phyloP scores from a whole-genome alignment of 75 land plant species.

The Isoetes taiwanensis region DNA sequence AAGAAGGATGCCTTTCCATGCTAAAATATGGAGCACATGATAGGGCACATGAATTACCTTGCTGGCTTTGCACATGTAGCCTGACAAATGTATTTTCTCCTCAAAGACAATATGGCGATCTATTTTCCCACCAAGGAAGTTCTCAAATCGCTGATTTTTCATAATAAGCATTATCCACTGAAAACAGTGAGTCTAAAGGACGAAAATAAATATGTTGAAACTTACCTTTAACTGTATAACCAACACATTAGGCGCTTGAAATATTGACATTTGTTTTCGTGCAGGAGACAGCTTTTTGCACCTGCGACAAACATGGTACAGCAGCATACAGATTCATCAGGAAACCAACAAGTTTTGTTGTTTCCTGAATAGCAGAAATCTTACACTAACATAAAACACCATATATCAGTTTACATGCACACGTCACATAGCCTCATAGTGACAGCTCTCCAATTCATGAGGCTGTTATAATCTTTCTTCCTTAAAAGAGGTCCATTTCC shows the following conservation, averaged over 20 bases:
- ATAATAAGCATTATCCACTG: background rate
- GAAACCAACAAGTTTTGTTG: too few relatives aligned
- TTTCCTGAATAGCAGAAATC: too few relatives aligned
- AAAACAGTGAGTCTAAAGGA: background rate
- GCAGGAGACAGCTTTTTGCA: slow-evolving; percentile 81
- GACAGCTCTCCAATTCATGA: too few relatives aligned
- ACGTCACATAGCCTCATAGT: too few relatives aligned
- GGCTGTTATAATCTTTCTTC: too few relatives aligned
- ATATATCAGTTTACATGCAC: too few relatives aligned
- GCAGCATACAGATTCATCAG: too few relatives aligned
- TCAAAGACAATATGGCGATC: slow-evolving; percentile 54
- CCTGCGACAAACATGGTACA: slow-evolving; percentile 27
- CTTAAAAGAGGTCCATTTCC: too few relatives aligned
- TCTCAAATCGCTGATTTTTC: slow-evolving; percentile 73
- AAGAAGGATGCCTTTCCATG: background rate
- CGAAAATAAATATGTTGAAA: background rate
- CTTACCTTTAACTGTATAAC: slow-evolving; percentile 90
- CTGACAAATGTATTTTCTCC: slow-evolving; percentile 32
- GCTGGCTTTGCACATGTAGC: slow-evolving; percentile 54
- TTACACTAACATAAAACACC: too few relatives aligned
- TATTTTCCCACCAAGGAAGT: slow-evolving; percentile 68
- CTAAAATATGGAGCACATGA: background rate
- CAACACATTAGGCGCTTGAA: slow-evolving; percentile 88
- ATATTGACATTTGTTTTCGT: slow-evolving; percentile 80
- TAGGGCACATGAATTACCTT: slow-evolving; percentile 35